Base-by-base conservation (phyloP, 2,329 filamentous ascomycete genomes). In the Falciphora oryzae region DNA sequence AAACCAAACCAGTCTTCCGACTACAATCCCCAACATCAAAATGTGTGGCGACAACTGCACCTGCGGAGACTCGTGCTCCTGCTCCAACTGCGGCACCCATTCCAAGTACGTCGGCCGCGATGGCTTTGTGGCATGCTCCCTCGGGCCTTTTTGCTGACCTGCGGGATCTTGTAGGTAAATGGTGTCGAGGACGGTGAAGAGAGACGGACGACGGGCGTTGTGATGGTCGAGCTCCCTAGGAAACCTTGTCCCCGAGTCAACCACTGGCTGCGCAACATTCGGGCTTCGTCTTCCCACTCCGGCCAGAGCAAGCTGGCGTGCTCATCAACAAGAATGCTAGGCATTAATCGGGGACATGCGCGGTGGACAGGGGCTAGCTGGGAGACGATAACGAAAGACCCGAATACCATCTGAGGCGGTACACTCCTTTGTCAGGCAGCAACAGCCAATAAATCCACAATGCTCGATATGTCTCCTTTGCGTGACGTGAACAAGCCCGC, bases 41-140 rank as follows among this genome's bases (percentile, higher is more conserved):
- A 63, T 63, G 62, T 63, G 62, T 50, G 62, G 57, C 56, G 62
- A 59, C 57, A 59, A 58, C 57, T 63, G 62, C 62, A 63, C 56
- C 62, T 63, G 62, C 57, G 62, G 62, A 56, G 10, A 31, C 35
- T 63, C 62, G 11, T 63, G 62, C 62, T 59, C 56, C 13, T 63
- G 62, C 62, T 25, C 53, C 25, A 59, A 56, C 62, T 63, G 62
- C 62, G 57, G 57, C 62, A 59, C 57, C 57, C 62, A 63, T 35
- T 25, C n/a, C 32, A 63, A 63, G 57, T 63, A 38, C 58, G 62
- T 63, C 31, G 27, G 22, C 1, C 18, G 44, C 10, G 18, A 29
- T 27, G 5, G 44, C n/a, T 22, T 18, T 18, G 16, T 8, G 6
- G 44, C 18, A n/a, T 38, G 18, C n/a, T 18, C 18, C 44, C 22